phyloP scores from a whole-genome alignment of 1,139 yeast genomes.

The Yamadazyma atmosphaerica region DNA sequence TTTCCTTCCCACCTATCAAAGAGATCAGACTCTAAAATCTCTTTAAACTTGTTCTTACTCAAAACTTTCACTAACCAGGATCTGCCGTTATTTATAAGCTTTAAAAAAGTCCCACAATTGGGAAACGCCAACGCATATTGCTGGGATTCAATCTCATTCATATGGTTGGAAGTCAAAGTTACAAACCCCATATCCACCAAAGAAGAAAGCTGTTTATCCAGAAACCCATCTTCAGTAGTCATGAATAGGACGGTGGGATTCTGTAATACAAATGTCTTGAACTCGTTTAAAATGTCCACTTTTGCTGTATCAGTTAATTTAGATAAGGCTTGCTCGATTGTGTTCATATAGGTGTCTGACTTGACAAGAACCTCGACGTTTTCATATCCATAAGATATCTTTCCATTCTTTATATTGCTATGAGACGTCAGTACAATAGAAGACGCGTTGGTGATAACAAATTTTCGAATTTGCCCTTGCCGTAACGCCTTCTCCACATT shows the following conservation, averaged over 20 bases:
- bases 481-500: slow-evolving; percentile 36
- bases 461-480: slow-evolving; percentile 35
- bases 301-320: slow-evolving; percentile 2
- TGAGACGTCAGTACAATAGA: slow-evolving; percentile 45
- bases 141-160: slow-evolving; percentile 47
- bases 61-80: slow-evolving; percentile 51
- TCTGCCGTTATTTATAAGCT: slow-evolving; percentile 47
- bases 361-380: slow-evolving; percentile 41
- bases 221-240: slow-evolving; percentile 23
- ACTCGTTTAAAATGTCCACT: slow-evolving; percentile 20
- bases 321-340: slow-evolving; percentile 13
- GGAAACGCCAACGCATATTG: slow-evolving; percentile 58
- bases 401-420: slow-evolving; percentile 31
- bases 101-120: slow-evolving; percentile 56
- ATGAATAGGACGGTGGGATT: slow-evolving; percentile 37
- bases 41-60: slow-evolving; percentile 47
- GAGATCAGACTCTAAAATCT: slow-evolving; percentile 52
- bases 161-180: slow-evolving; percentile 51
- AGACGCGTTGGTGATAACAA: slow-evolving; percentile 45
- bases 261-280: slow-evolving; percentile 20
- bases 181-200: slow-evolving; percentile 55
- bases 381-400: slow-evolving; percentile 46
- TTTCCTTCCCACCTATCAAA: slow-evolving; percentile 51
- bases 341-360: slow-evolving; percentile 22
- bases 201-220: slow-evolving; percentile 24